phyloP scores from a whole-genome alignment of 2,329 filamentous ascomycete genomes.

The Eutypella sp. region DNA sequence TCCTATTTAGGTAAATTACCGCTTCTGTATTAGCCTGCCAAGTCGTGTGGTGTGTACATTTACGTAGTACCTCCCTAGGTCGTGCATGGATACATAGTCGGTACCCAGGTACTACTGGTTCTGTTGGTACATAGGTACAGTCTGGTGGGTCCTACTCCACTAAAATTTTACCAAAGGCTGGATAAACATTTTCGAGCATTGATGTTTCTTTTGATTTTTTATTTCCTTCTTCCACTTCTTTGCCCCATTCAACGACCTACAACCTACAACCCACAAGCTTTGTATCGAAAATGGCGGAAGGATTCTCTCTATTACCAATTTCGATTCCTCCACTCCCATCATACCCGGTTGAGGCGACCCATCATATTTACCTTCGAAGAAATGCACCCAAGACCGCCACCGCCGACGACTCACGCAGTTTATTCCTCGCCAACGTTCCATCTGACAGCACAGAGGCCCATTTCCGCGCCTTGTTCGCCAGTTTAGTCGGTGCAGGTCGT shows the following conservation, averaged over 20 bases:
- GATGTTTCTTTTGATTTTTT: neutral
- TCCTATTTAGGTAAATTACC: no score
- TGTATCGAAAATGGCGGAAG: conserved; percentile 35
- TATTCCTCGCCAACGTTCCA: conserved; percentile 90
- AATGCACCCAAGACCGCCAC: conserved; percentile 77
- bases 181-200: no score
- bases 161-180: neutral
- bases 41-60: no score
- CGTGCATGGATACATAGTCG: no score
- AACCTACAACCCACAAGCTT: neutral
- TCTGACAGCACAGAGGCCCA: conserved; percentile 75
- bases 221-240: no score
- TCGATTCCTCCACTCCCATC: conserved; percentile 59
- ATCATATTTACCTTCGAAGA: conserved; percentile 82
- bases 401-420: conserved; percentile 66
- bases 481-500: conserved; percentile 69
- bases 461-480: conserved; percentile 69
- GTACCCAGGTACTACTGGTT: no score
- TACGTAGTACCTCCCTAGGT: no score
- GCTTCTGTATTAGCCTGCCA: no score
- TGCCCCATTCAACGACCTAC: neutral
- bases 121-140: no score
- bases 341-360: conserved; percentile 58
- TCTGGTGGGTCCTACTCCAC: no score
- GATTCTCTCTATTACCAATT: conserved; percentile 67